Evolutionary conservation across 2,329 filamentous ascomycete genomes (phyloP).

Genomic region (Monosporascus sp.): DNA sequence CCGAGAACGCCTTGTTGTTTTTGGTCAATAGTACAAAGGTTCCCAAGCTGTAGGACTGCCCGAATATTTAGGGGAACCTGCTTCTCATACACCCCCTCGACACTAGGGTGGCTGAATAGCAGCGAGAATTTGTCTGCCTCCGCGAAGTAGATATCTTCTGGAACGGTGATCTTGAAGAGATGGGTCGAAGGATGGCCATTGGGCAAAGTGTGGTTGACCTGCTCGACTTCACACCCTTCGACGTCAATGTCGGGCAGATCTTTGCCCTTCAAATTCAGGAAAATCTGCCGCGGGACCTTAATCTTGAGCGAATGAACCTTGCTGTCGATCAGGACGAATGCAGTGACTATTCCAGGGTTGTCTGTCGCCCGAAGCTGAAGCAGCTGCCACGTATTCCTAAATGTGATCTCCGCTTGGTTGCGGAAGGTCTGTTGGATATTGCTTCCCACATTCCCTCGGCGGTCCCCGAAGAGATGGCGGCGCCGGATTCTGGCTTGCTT

Average conservation of each 20-base stretch:
- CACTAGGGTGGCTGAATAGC: slow-evolving; percentile 86
- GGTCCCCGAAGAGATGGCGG: slow-evolving; percentile 89
- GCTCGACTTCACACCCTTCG: slow-evolving; percentile 80
- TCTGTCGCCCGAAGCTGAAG: slow-evolving; percentile 81
- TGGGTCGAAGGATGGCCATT: slow-evolving; percentile 93
- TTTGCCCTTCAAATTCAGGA: slow-evolving; percentile 83
- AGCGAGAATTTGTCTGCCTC: slow-evolving; percentile 78
- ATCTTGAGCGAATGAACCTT: slow-evolving; percentile 87
- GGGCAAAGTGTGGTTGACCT: slow-evolving; percentile 86
- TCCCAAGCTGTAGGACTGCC: slow-evolving; percentile 85
- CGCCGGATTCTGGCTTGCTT: slow-evolving; percentile 81
- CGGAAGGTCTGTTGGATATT: slow-evolving; percentile 71
- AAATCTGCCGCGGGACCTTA: slow-evolving; percentile 83
- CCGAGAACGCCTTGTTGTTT: slow-evolving; percentile 85
- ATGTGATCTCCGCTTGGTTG: slow-evolving; percentile 85
- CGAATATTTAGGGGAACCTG: slow-evolving; percentile 83
- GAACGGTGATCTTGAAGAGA: slow-evolving; percentile 87
- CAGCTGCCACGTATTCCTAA: slow-evolving; percentile 92
- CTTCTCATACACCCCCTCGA: slow-evolving; percentile 96
- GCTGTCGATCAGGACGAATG: slow-evolving; percentile 87
- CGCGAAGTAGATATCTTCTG: slow-evolving; percentile 80
- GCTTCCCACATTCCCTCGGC: slow-evolving; percentile 59
- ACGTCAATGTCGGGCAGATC: slow-evolving; percentile 87
- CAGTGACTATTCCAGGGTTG: slow-evolving; percentile 78
- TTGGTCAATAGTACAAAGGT: slow-evolving; percentile 89